These are phyloP conservation scores for Thelonectria blattea DNA, from an alignment of 2,329 filamentous ascomycete genomes.

Conservation along the genomic window DNA sequence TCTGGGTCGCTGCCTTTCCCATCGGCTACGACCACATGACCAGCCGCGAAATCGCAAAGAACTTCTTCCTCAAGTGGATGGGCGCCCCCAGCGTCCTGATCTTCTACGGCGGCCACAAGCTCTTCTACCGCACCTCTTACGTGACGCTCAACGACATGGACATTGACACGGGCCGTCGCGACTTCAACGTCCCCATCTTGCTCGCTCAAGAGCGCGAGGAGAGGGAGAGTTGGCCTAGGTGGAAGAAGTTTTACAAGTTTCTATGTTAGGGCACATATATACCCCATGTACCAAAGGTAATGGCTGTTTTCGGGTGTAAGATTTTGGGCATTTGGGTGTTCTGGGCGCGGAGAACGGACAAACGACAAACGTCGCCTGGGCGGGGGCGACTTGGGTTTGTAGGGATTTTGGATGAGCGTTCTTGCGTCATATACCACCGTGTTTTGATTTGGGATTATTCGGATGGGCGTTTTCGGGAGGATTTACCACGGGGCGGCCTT, in stretches of 20 bases:
- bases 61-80: slow-evolving; percentile 77
- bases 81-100: slow-evolving; percentile 70
- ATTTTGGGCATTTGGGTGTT: slow-evolving; percentile 4
- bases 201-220: slow-evolving; percentile 83
- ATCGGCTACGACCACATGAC: slow-evolving; percentile 60
- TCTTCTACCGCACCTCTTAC: slow-evolving; percentile 72
- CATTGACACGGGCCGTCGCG: slow-evolving; percentile 81
- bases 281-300: slow-evolving; percentile 4
- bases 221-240: slow-evolving; percentile 71
- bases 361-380: neutral
- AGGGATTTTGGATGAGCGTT: slow-evolving; percentile 1
- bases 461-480: slow-evolving; percentile 7
- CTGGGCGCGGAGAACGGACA: neutral
- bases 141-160: slow-evolving; percentile 80
- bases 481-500: neutral
- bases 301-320: slow-evolving; percentile 6
- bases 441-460: slow-evolving; percentile 4
- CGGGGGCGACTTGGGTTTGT: neutral
- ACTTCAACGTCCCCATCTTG: slow-evolving; percentile 81
- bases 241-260: slow-evolving; percentile 78
- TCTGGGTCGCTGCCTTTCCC: slow-evolving; percentile 86
- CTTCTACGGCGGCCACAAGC: slow-evolving; percentile 78
- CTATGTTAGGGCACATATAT: slow-evolving; percentile 62
- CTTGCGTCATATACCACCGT: slow-evolving; percentile 14
- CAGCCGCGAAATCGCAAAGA: slow-evolving; percentile 56